These are phyloP conservation scores for Rugosomyces carneus DNA, from an alignment of 1,284 basidiomycete species.

Conservation along the genomic window DNA sequence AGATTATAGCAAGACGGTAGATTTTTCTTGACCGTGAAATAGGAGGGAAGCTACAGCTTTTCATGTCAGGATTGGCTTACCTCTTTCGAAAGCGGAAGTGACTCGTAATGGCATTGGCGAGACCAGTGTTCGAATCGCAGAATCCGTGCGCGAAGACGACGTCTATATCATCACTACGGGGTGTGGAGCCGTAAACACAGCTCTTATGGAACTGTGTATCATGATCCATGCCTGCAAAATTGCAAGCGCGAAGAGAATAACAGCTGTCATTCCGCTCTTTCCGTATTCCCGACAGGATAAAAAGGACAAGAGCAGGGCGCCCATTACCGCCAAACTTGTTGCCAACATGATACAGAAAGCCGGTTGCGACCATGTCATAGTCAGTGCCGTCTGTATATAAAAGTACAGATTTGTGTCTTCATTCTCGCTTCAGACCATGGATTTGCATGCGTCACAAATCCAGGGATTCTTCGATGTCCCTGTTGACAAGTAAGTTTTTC, in stretches of 20 bases:
- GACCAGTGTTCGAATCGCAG: constrained; percentile 86
- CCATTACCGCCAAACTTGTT: constrained; percentile 97
- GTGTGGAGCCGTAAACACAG: constrained; percentile 80
- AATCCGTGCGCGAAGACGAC: constrained; percentile 97
- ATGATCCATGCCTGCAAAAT: constrained; percentile 99
- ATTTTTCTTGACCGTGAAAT: neutral
- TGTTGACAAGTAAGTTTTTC: constrained; percentile 87
- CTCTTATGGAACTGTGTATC: constrained; percentile 95
- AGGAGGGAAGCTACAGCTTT: constrained; percentile 9
- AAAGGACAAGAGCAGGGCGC: constrained; percentile 98
- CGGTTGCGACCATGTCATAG: constrained; percentile 98
- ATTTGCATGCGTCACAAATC: constrained; percentile 96
- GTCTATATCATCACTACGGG: constrained; percentile 99
- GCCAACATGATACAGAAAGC: constrained; percentile 99
- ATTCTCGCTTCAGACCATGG: constrained; percentile 76
- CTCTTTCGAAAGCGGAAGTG: constrained; percentile 81
- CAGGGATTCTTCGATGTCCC: constrained; percentile 99
- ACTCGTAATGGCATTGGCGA: constrained; percentile 90
- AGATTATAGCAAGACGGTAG: constrained; percentile 90
- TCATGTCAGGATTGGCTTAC: constrained; percentile 68
- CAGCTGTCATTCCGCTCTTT: constrained; percentile 92
- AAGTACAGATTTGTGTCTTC: constrained; percentile 4
- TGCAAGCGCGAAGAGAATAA: constrained; percentile 92
- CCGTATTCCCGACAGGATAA: constrained; percentile 98
- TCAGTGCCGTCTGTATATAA: constrained; percentile 40